Base-by-base conservation (phyloP, 306 rosid genomes). In the Cicer chorassanicum region DNA sequence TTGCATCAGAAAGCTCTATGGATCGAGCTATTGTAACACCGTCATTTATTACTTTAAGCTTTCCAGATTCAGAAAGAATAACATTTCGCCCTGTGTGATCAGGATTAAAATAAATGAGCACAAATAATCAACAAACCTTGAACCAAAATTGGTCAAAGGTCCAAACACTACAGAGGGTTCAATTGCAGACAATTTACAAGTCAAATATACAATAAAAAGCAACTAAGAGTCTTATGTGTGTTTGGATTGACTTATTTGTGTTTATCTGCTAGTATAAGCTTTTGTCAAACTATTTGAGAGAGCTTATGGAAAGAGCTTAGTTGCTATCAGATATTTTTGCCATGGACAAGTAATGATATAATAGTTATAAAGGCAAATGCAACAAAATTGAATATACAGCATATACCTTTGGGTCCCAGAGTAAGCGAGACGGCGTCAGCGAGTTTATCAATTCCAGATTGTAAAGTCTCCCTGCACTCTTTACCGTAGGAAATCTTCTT, bases 381-480 rank as follows among this genome's bases (percentile, higher is more conserved):
- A 53, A 78, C 36, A 19, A 62, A 63, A 56, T 5, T 43, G 16
- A 44, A 41, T 48, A 13, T 1, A 50, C 3, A 72, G 19, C 56
- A 1, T 50, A 57, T 19, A 93, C 98, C 98, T 91, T 79, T 91
- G 65, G 98, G 98, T 74, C 98, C 98, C 38, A 93, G 68, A 39
- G 98, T 93, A n/a, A 93, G 85, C 74, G 97, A 91, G 36, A 93
- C 98, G 56, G 97, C 98, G 81, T 91, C 96, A 14, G 97, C 97
- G 41, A 91, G 91, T 85, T 93, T 91, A 84, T 93, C 98, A 70
- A 93, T 91, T 19, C 98, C 98, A 21, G 68, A 63, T 77, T 77
- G 97, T 44, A 93, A 77, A 40, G 85, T 86, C 42, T 86, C 79
- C 49, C 96, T 85, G 77, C 96, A 88, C 55, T 89, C 98, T 77